These are phyloP conservation scores for Dactylis glomerata DNA, from an alignment of 176 grass and related monocot genomes.

Conservation along the genomic window DNA sequence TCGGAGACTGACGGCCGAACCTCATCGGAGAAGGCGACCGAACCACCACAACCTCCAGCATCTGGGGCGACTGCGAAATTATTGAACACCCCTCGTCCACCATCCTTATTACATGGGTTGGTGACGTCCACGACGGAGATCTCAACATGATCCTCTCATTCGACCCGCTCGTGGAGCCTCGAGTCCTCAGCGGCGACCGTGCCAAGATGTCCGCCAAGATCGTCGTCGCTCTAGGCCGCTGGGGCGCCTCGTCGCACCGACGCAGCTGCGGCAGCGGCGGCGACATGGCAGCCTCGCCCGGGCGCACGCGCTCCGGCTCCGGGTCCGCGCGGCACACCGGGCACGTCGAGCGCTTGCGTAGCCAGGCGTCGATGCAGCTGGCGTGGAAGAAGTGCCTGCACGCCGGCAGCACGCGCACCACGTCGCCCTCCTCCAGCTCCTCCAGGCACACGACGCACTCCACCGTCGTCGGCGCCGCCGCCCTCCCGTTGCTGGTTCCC, in stretches of 20 bases:
- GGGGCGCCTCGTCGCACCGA: conserved; percentile 4
- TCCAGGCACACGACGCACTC: conserved; percentile 62
- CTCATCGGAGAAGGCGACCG: conserved; percentile 26
- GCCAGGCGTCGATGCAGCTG: conserved; percentile 49
- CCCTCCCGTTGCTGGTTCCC: neutral
- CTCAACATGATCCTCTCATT: neutral
- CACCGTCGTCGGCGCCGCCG: neutral
- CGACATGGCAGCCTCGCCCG: neutral
- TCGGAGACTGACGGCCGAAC: neutral
- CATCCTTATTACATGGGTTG: neutral
- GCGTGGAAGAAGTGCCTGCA: conserved; percentile 59
- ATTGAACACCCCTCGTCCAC: neutral
- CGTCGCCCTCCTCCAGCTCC: conserved; percentile 50
- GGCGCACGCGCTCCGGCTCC: conserved; percentile 7
- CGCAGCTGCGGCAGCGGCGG: conserved; percentile 24
- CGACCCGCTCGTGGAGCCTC: neutral
- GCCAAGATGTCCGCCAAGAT: conserved; percentile 32
- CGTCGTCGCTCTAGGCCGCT: conserved; percentile 23
- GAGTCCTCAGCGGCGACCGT: conserved; percentile 16
- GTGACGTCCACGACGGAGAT: conserved; percentile 13
- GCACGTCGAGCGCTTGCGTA: conserved; percentile 30
- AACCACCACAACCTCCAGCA: neutral
- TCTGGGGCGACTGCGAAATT: neutral
- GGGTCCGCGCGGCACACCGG: conserved; percentile 47
- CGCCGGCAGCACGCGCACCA: conserved; percentile 48